Percentiles rank a stretch among this genome's conserved stretches.
These are phyloP conservation scores for Brassica rapa DNA, from an alignment of 345 rosid genomes.

Conservation along the genomic window DNA sequence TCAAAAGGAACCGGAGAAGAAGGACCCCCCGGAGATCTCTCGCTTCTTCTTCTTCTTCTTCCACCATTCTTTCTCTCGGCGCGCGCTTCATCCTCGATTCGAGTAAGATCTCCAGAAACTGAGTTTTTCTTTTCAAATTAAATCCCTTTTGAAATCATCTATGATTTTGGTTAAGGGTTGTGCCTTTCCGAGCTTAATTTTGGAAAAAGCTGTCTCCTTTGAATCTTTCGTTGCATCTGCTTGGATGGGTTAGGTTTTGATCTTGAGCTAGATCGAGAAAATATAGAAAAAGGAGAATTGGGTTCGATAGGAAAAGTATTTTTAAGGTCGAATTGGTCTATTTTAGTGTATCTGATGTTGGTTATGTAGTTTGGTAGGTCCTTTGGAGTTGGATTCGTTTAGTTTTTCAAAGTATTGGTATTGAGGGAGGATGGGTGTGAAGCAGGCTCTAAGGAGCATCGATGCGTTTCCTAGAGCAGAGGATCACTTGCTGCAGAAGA, in stretches of 20 bases:
- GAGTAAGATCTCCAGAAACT: conserved; percentile 10
- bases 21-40: conserved; percentile 11
- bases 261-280: conserved; percentile 29
- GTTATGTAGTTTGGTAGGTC: conserved; percentile 16
- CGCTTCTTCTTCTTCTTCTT: background rate
- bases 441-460: conserved; percentile 76
- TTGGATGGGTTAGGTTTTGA: conserved; percentile 11
- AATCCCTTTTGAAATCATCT: background rate
- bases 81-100: conserved; percentile 27
- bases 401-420: background rate
- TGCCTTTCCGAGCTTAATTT: background rate
- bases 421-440: conserved; percentile 61
- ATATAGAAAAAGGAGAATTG: background rate
- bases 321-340: background rate
- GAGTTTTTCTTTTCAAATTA: background rate
- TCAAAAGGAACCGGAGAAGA: background rate
- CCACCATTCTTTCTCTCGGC: conserved; percentile 14
- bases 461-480: conserved; percentile 98
- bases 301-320: background rate
- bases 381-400: background rate
- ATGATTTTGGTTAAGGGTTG: background rate
- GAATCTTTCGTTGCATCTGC: background rate
- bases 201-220: background rate
- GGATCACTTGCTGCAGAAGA: conserved; percentile 90
- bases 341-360: background rate